phyloP scores from a whole-genome alignment of 495 filamentous ascomycete species.

The Hypoxylon lenormandii region DNA sequence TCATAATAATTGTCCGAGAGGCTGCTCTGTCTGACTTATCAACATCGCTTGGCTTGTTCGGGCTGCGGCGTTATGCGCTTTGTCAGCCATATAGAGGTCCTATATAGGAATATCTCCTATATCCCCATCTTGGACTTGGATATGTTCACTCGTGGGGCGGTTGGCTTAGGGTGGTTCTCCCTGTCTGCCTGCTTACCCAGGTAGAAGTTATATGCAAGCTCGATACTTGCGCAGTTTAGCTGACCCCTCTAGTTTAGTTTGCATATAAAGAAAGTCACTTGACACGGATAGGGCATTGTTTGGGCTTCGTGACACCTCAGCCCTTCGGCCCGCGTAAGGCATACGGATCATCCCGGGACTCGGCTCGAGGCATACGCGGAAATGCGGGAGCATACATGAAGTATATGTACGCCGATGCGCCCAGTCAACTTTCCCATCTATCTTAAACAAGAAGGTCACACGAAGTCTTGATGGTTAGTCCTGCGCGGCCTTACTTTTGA shows the following conservation, averaged over 20 bases:
- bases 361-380: neutral
- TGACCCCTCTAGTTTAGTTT: neutral
- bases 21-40: neutral
- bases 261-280: neutral
- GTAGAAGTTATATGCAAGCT: neutral
- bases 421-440: neutral
- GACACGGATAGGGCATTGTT: neutral
- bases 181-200: no score
- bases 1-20: neutral
- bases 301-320: neutral
- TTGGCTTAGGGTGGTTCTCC: no score
- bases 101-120: no score
- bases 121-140: no score
- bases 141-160: no score
- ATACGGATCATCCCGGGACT: slow-evolving; percentile 21
- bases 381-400: neutral
- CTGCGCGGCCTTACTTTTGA: neutral
- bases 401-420: neutral
- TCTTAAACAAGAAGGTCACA: slow-evolving; percentile 1
- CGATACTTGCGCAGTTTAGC: neutral
- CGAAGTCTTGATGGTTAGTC: neutral
- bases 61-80: no score
- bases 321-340: slow-evolving; percentile 5
- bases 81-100: no score
- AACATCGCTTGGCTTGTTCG: neutral